Percentiles rank a stretch among this genome's conserved stretches.
Evolutionary conservation across 106 monocot species (phyloP).

Genomic region (Alisma plantagoaquatica): DNA sequence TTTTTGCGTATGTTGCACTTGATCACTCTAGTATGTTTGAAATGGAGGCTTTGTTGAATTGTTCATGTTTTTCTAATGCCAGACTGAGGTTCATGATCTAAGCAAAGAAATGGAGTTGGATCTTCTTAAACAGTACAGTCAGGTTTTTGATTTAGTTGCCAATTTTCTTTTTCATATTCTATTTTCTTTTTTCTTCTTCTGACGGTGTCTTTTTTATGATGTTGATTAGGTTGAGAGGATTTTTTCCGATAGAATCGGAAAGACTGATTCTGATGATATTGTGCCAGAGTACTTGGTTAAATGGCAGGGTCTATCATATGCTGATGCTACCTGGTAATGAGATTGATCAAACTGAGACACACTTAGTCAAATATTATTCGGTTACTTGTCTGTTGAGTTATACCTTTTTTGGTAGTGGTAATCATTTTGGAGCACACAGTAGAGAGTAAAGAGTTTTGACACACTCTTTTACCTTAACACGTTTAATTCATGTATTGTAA

Average conservation of each 20-base stretch:
- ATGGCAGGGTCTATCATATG: slow-evolving; percentile 99
- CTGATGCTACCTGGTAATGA: slow-evolving; percentile 93
- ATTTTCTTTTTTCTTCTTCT: neutral
- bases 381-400: too few species aligned
- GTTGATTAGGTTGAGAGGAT: slow-evolving; percentile 77
- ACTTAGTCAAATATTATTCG: too few species aligned
- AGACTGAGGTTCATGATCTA: slow-evolving; percentile 96
- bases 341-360: too few species aligned
- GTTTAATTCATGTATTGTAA: too few species aligned
- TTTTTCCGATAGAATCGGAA: slow-evolving; percentile 83
- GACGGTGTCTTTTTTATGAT: neutral
- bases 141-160: slow-evolving; percentile 55
- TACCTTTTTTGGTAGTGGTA: too few species aligned
- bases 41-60: too few species aligned
- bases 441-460: too few species aligned
- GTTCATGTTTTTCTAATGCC: neutral
- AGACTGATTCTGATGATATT: slow-evolving; percentile 64
- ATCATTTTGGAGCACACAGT: too few species aligned
- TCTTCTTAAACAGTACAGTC: slow-evolving; percentile 92
- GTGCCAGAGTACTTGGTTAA: slow-evolving; percentile 91
- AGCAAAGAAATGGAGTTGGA: slow-evolving; percentile 98
- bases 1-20: too few species aligned
- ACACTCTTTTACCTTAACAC: too few species aligned
- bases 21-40: too few species aligned
- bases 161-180: neutral